Base-by-base conservation (phyloP, 768 basidiomycete genomes). In the Boletus pseudo-olivaceus region DNA sequence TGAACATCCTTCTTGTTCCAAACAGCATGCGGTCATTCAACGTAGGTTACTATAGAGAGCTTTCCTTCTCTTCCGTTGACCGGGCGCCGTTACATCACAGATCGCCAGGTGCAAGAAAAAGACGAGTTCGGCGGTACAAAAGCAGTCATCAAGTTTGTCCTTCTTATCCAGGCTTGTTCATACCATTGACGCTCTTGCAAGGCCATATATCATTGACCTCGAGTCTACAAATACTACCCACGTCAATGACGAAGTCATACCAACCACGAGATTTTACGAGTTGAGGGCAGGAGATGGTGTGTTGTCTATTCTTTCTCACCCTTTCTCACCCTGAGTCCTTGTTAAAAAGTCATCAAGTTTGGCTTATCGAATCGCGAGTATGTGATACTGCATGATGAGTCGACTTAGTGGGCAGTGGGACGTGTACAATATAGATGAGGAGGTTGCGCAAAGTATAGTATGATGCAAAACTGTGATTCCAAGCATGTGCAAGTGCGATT, bases 11-110 rank as follows among this genome's bases (percentile, higher is more conserved):
- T 98, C 96, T 7, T 93, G 93, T 60, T 98, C 97, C 1, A 99
- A 99, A 67, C 97, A 99, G 67, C 97, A 99, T 66, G 94, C 97
- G 15, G 97, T 87, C 3, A 88, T 99, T 32, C 97, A 99, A 73
- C 93, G 89, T 88, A 65, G 27, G 85, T 69, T 29, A 8, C 38
- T 35, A 30, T 17, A 47, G 20, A 26, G 1, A n/a, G 17, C 37
- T 17, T 50, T 12, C 39, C 51, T 26, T 43, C 26, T n/a, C 48
- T 40, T 33, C 15, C 37, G 40, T 53, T 60, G 29, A 57, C 47
- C 37, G 27, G 42, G 26, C 30, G 19, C 40, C 20, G 49, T 54
- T 37, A 5, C 47, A 52, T 52, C 51, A 29, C 60, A 91, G 89
- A 88, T 69, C 88, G 97, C 29, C 85, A 89, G 63, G 79, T 98